These are phyloP conservation scores for Eremochloa ophiuroides DNA, from an alignment of 176 grass and related monocot species.

Conservation along the genomic window DNA sequence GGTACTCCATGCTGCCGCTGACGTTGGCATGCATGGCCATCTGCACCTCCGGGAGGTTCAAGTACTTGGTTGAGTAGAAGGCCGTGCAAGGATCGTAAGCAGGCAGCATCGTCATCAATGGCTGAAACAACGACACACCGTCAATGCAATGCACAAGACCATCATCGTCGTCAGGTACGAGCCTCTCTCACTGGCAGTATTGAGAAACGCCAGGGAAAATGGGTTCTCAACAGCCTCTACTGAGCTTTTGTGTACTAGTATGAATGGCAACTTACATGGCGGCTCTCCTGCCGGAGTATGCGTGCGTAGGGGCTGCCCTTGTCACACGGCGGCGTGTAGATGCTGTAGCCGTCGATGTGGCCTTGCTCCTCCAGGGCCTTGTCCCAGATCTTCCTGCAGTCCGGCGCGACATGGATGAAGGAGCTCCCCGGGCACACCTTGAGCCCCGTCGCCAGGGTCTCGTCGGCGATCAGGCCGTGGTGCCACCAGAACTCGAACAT, in stretches of 20 bases:
- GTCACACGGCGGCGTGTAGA: not conserved
- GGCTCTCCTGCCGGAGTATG: not conserved
- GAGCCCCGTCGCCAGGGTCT: not conserved
- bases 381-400: not conserved
- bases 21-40: constrained; percentile 1
- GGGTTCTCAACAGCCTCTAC: too few relatives aligned
- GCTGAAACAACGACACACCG: not conserved
- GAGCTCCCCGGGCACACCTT: constrained; percentile 10
- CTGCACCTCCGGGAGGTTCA: constrained; percentile 16
- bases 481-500: constrained; percentile 31
- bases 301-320: not conserved
- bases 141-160: not conserved
- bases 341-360: not conserved
- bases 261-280: not conserved
- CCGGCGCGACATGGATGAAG: not conserved
- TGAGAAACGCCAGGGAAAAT: too few relatives aligned
- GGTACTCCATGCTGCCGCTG: not conserved
- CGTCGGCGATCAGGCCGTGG: constrained; percentile 21
- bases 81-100: not conserved
- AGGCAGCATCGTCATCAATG: not conserved
- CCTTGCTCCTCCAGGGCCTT: not conserved
- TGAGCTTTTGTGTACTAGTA: too few relatives aligned
- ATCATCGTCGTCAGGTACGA: not conserved
- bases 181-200: too few relatives aligned
- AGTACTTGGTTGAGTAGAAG: not conserved